Conservation (phyloP, 345 rosid species). For the Linum lewisii region DNA sequence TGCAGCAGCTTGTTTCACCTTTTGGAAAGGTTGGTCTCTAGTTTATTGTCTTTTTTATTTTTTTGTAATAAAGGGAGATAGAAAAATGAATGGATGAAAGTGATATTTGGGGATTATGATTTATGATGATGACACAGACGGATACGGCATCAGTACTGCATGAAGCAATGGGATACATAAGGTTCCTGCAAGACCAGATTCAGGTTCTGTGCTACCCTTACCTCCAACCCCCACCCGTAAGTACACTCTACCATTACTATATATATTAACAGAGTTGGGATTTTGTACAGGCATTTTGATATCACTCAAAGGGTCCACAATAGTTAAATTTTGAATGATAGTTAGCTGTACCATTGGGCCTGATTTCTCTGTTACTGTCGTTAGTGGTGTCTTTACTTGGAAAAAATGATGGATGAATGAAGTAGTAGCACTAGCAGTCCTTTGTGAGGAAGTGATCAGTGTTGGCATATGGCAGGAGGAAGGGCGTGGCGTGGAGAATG, state of each 20-base stretch:
- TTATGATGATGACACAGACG: slow-evolving; percentile 40
- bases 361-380: no score
- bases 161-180: slow-evolving; percentile 96
- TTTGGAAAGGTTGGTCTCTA: slow-evolving; percentile 59
- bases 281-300: not conserved
- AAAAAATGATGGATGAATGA: no score
- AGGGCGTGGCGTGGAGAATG: not conserved
- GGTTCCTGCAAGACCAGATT: slow-evolving; percentile 85
- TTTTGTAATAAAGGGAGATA: not conserved
- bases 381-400: no score
- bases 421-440: no score
- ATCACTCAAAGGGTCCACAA: not conserved
- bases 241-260: slow-evolving; percentile 6
- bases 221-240: slow-evolving; percentile 35
- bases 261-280: not conserved
- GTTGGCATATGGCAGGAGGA: not conserved
- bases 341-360: no score
- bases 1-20: slow-evolving; percentile 90
- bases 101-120: slow-evolving; percentile 11
- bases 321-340: no score
- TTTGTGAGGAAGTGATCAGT: no score
- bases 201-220: slow-evolving; percentile 83
- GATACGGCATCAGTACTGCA: slow-evolving; percentile 89
- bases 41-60: not conserved
- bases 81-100: not conserved